Percentiles rank a stretch among this genome's conserved stretches.
phyloP scores from a whole-genome alignment of 2,329 filamentous ascomycete species.

The Boeremia exigua region DNA sequence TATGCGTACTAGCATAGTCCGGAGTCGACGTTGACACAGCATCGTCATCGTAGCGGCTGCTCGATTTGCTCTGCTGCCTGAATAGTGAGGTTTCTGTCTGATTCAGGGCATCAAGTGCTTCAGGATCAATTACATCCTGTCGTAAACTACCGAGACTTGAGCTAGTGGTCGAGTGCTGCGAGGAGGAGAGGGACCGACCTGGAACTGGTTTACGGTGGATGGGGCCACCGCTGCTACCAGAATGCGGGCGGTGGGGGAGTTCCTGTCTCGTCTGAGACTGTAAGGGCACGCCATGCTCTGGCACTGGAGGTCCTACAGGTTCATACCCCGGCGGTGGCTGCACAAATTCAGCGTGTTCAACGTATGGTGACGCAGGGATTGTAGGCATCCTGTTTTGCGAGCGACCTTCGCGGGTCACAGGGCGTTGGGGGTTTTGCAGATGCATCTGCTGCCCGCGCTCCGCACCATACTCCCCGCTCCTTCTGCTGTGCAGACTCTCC shows the following conservation, averaged over 20 bases:
- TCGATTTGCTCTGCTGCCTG: conserved; percentile 48
- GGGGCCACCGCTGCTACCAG: conserved; percentile 32
- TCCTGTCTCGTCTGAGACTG: conserved; percentile 31
- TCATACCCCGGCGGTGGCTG: conserved; percentile 39
- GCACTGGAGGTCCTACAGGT: conserved; percentile 44
- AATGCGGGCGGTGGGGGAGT: conserved; percentile 32
- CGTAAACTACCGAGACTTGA: conserved; percentile 53
- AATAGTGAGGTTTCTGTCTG: conserved; percentile 30
- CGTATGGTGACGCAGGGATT: conserved; percentile 54
- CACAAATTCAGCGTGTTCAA: conserved; percentile 48
- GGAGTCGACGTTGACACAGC: conserved; percentile 72
- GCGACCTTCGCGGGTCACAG: conserved; percentile 62
- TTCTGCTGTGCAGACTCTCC: conserved; percentile 38
- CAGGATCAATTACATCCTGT: conserved; percentile 53
- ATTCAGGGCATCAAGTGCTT: conserved; percentile 51
- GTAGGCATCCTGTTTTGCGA: conserved; percentile 51
- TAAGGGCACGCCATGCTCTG: conserved; percentile 43
- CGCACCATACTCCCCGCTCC: conserved; percentile 40
- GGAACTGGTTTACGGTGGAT: conserved; percentile 50
- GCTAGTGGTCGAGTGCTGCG: conserved; percentile 47
- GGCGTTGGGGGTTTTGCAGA: conserved; percentile 55
- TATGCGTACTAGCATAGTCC: conserved; percentile 75
- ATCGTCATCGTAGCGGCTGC: conserved; percentile 67
- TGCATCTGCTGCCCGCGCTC: conserved; percentile 31
- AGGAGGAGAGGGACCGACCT: conserved; percentile 50